Percentiles rank a stretch among this genome's conserved stretches.
These are phyloP conservation scores for Mucor ambiguus DNA, from an alignment of 371 early-diverging fungal species.

Conservation along the genomic window DNA sequence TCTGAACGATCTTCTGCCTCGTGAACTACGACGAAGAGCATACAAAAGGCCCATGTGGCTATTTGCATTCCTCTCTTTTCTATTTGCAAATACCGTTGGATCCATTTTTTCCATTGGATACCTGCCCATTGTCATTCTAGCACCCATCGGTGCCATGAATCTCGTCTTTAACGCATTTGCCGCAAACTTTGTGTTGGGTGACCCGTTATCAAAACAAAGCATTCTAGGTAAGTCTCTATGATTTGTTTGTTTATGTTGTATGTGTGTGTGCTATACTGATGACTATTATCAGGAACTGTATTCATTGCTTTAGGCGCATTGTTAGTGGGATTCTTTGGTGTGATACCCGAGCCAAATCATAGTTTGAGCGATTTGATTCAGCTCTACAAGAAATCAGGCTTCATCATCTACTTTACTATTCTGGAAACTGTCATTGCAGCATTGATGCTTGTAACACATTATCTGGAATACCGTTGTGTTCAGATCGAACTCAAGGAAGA, in stretches of 20 bases:
- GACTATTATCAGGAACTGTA: conserved; percentile 53
- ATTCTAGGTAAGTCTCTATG: conserved; percentile 42
- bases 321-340: conserved; percentile 75
- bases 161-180: conserved; percentile 78
- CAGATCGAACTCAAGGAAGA: background rate
- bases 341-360: conserved; percentile 71
- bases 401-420: conserved; percentile 68
- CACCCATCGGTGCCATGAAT: conserved; percentile 77
- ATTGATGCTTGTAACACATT: conserved; percentile 51
- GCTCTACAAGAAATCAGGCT: conserved; percentile 68
- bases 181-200: conserved; percentile 65
- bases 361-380: conserved; percentile 66
- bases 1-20: conserved; percentile 29
- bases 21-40: conserved; percentile 48
- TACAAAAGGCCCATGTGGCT: conserved; percentile 41
- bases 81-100: conserved; percentile 70
- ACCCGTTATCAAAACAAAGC: conserved; percentile 63
- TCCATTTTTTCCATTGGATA: conserved; percentile 76
- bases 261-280: background rate
- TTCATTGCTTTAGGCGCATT: conserved; percentile 70
- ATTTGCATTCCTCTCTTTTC: conserved; percentile 57
- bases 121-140: conserved; percentile 77
- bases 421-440: conserved; percentile 54
- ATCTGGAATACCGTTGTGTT: conserved; percentile 34
- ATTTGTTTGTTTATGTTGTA: background rate